Evolutionary conservation across 2,329 filamentous ascomycete genomes (phyloP), one percentile per base, ranked within the genome.

Genomic region (Drechmeria coniospora): DNA sequence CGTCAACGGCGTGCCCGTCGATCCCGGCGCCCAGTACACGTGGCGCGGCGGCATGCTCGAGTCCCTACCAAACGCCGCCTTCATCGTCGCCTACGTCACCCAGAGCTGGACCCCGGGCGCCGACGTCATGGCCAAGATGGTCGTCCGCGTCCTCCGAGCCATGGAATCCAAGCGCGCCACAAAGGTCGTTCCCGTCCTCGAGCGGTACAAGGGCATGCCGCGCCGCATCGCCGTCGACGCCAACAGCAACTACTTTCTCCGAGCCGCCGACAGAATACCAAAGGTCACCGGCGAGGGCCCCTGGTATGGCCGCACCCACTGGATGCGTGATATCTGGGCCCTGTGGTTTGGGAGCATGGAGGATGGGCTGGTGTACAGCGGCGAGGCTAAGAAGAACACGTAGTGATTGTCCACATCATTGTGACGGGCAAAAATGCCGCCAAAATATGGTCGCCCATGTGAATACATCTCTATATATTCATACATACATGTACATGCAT

Each of bases 11-110:
- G 42, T 57, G 5, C 50, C 47, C 0, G 43, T 76, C 29, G 46
- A 63, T 5, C 32, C 65, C 1, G 43, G 55, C 1, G 46, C 61
- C 3, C 66, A 66, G 28, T 75, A 65, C 44, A 46, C 67, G 9
- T 81, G 74, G 74, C 68, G 68, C 40, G 65, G 65, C 5, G 53
- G 61, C 30, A 77, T 81, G 74, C 46, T 81, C 2, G 65, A 78
- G 37, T 70, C 67, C 26, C 45, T 79, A 2, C 76, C 77, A 5
- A 82, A 81, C 41, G 51, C 66, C 2, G 59, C 61, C 1, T 59
- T 71, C 28, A 54, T 77, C 20, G 57, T 75, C 23, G 77, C 76
- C 7, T 81, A 80, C 45, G 65, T 69, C 13, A 69, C 74, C 25
- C 63, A 66, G 0, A 66, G 65, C 0, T 82, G 75, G 75, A 81